These are phyloP conservation scores for Thymus mandschuricus DNA, from an alignment of 257 asterid genomes.

Conservation along the genomic window DNA sequence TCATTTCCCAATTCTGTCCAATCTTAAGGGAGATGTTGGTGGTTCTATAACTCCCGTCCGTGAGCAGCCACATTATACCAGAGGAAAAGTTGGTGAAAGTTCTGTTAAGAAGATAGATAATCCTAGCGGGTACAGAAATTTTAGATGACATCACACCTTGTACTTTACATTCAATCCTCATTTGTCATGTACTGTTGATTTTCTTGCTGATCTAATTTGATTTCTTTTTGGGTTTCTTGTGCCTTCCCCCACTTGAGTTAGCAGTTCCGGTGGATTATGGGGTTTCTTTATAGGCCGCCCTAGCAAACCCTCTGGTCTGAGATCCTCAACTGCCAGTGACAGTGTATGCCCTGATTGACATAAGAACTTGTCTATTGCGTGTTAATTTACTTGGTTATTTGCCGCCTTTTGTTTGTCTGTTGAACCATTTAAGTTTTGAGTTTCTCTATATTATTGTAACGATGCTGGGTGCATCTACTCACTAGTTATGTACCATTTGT, in stretches of 20 bases:
- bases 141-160: slow-evolving; percentile 14
- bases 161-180: slow-evolving; percentile 1
- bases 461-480: slow-evolving; percentile 29
- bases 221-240: slow-evolving; percentile 16
- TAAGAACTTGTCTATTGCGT: slow-evolving; percentile 20
- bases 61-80: slow-evolving; percentile 44
- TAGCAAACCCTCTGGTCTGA: slow-evolving; percentile 48
- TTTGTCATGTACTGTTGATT: slow-evolving; percentile 10
- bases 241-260: slow-evolving; percentile 30
- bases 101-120: slow-evolving; percentile 46
- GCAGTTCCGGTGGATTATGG: slow-evolving; percentile 75
- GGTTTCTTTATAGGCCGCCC: slow-evolving; percentile 54
- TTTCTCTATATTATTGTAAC: slow-evolving; percentile 19
- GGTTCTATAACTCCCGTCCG: slow-evolving; percentile 46
- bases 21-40: slow-evolving; percentile 59
- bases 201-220: slow-evolving; percentile 19
- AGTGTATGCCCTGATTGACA: slow-evolving; percentile 48
- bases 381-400: slow-evolving; percentile 25
- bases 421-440: slow-evolving; percentile 25
- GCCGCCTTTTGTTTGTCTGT: slow-evolving; percentile 21
- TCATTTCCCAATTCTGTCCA: slow-evolving; percentile 30
- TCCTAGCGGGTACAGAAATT: slow-evolving; percentile 52
- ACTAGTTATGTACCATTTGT: slow-evolving; percentile 18
- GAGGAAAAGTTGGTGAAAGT: slow-evolving; percentile 41
- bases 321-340: slow-evolving; percentile 48